Percentiles rank a stretch among this genome's conserved stretches.
phyloP scores from a whole-genome alignment of 768 basidiomycete species.

The Leccinum pellstonianum region DNA sequence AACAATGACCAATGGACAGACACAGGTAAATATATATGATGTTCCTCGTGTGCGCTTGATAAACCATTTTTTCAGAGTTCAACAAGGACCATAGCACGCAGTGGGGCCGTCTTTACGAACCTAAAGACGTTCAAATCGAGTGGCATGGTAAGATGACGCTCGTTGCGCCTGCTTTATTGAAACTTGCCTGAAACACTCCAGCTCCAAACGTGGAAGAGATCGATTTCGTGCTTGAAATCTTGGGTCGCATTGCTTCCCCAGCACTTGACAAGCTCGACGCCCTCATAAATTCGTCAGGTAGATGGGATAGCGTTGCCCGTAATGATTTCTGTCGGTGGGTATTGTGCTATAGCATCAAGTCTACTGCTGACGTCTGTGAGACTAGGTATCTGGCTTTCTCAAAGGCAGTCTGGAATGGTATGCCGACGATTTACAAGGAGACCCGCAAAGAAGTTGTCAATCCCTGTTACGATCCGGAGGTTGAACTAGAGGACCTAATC shows the following conservation, averaged over 20 bases:
- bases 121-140: constrained; percentile 76
- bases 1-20: constrained; percentile 80
- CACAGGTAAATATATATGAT: constrained; percentile 48
- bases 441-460: constrained; percentile 54
- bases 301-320: constrained; percentile 64
- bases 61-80: constrained; percentile 46
- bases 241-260: constrained; percentile 66
- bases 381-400: constrained; percentile 67
- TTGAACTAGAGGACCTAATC: constrained; percentile 71
- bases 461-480: constrained; percentile 56
- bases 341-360: not conserved
- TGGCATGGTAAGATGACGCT: constrained; percentile 68
- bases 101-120: constrained; percentile 81
- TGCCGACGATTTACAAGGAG: constrained; percentile 68
- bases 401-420: constrained; percentile 73
- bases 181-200: constrained; percentile 34
- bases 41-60: constrained; percentile 3
- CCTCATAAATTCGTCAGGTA: constrained; percentile 50
- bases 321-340: constrained; percentile 84
- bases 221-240: constrained; percentile 73
- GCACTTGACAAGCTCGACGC: constrained; percentile 64
- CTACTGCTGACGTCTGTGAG: constrained; percentile 4
- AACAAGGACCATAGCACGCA: constrained; percentile 57
- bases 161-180: not conserved
- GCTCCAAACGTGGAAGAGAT: constrained; percentile 57